Conservation (phyloP, 1,284 basidiomycete genomes). For the Sanguinoderma infundibulare region DNA sequence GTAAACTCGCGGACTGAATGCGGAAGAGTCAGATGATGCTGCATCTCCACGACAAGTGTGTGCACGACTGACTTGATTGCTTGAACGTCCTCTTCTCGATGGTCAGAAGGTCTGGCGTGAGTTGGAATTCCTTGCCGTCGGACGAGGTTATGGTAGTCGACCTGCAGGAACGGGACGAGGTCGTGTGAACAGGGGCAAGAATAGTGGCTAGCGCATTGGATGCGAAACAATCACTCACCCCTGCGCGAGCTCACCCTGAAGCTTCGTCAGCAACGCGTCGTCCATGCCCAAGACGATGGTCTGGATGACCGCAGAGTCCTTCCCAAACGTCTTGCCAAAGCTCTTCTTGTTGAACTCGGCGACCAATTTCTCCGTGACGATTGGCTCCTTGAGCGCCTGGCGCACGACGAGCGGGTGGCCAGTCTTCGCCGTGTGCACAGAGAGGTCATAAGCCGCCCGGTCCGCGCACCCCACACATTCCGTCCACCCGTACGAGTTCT, state of each 20-base stretch:
- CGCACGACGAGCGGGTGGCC: conserved; percentile 82
- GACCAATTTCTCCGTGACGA: conserved; percentile 74
- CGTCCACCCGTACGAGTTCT: conserved; percentile 95
- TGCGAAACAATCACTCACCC: conserved; percentile 50
- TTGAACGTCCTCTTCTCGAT: conserved; percentile 90
- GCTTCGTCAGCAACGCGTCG: conserved; percentile 68
- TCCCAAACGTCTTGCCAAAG: conserved; percentile 90
- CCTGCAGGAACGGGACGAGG: conserved; percentile 37
- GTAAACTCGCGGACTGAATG: conserved; percentile 88
- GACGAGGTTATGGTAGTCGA: conserved; percentile 51
- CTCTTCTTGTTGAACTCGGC: conserved; percentile 88
- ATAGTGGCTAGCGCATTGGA: background rate
- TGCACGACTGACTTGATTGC: conserved; percentile 72
- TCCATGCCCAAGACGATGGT: conserved; percentile 72
- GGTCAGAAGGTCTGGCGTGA: conserved; percentile 79
- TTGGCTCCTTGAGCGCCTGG: conserved; percentile 84
- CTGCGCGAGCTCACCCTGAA: conserved; percentile 78
- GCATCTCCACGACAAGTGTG: conserved; percentile 10
- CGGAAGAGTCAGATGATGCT: conserved; percentile 34
- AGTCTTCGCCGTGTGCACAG: conserved; percentile 60
- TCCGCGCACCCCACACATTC: conserved; percentile 99
- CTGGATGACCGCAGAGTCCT: conserved; percentile 79
- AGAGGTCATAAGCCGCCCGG: conserved; percentile 92
- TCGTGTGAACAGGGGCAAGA: conserved; percentile 20
- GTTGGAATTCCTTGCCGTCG: conserved; percentile 72